These are phyloP conservation scores for Casaregolazyma suthepensis DNA, from an alignment of 1,139 yeast genomes.

Conservation along the genomic window DNA sequence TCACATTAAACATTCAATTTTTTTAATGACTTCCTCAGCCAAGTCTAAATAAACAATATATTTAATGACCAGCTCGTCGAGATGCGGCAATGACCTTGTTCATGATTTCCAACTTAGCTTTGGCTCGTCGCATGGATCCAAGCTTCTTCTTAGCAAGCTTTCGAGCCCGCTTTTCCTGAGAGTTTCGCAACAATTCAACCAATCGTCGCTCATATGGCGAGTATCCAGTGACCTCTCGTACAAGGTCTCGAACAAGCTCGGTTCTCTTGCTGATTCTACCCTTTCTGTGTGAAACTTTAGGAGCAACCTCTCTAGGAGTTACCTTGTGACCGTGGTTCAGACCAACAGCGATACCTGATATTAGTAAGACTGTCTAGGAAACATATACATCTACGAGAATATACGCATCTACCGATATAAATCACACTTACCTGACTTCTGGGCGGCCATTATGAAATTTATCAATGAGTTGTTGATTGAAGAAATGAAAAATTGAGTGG, in stretches of 20 bases:
- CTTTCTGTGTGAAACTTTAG: slow-evolving; percentile 95
- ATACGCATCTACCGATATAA: no score
- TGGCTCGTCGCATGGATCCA: slow-evolving; percentile 99
- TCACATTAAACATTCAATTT: slow-evolving; percentile 5
- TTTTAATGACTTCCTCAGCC: slow-evolving; percentile 3
- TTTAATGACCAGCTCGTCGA: slow-evolving; percentile 54
- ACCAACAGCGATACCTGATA: slow-evolving; percentile 89
- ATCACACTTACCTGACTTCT: slow-evolving; percentile 39
- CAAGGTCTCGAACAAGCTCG: slow-evolving; percentile 87
- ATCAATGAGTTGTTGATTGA: slow-evolving; percentile 17
- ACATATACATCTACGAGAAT: background rate
- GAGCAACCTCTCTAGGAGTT: slow-evolving; percentile 85
- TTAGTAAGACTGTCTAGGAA: background rate
- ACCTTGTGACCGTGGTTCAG: slow-evolving; percentile 99
- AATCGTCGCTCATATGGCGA: slow-evolving; percentile 99
- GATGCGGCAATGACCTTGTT: slow-evolving; percentile 95
- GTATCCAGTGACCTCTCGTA: slow-evolving; percentile 96
- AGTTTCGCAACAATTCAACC: slow-evolving; percentile 98
- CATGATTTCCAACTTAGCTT: slow-evolving; percentile 99
- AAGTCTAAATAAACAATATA: slow-evolving; percentile 8
- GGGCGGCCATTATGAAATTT: slow-evolving; percentile 35
- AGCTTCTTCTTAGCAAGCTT: slow-evolving; percentile 99
- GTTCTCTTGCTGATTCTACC: slow-evolving; percentile 97
- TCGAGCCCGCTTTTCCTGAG: slow-evolving; percentile 99
- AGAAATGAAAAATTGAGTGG: slow-evolving; percentile 11